These are phyloP conservation scores for Chlorella sp. DNA, from an alignment of 139 green algal species.

Conservation along the genomic window DNA sequence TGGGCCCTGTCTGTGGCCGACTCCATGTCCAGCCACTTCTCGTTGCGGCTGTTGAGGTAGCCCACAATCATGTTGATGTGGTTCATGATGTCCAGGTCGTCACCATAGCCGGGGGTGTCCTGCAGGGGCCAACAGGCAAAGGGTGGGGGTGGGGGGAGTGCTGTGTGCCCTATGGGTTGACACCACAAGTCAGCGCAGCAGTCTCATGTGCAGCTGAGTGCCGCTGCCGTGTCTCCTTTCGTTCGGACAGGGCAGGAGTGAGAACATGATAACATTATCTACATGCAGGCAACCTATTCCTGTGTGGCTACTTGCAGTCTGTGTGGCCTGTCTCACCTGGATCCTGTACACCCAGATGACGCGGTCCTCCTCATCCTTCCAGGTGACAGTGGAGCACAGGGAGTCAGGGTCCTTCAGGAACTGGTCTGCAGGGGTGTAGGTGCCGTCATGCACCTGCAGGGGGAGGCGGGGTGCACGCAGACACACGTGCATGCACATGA, in stretches of 20 bases:
- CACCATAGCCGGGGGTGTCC: constrained; percentile 71
- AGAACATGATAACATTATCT: too few species aligned
- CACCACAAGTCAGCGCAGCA: too few species aligned
- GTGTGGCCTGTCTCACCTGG: constrained; percentile 18
- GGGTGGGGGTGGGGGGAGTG: too few species aligned
- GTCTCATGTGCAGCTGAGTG: too few species aligned
- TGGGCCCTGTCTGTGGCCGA: constrained; percentile 28
- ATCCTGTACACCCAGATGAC: constrained; percentile 67
- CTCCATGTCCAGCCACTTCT: constrained; percentile 52
- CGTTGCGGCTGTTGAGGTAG: constrained; percentile 36
- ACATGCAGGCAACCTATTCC: too few species aligned
- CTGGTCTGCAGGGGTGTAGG: constrained; percentile 53
- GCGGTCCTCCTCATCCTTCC: constrained; percentile 66
- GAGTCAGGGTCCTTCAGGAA: constrained; percentile 61
- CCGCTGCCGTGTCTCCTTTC: too few species aligned
- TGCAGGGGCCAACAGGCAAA: constrained; percentile 10
- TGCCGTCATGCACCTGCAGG: constrained; percentile 68
- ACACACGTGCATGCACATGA: too few species aligned
- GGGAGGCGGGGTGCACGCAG: too few species aligned
- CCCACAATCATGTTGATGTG: constrained; percentile 35
- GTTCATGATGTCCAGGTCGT: constrained; percentile 42
- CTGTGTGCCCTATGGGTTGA: too few species aligned
- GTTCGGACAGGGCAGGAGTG: too few species aligned
- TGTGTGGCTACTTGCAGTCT: too few species aligned
- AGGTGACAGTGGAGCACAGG: constrained; percentile 56